Base-by-base conservation (phyloP, 2,329 filamentous ascomycete species). In the Alternaria arbusti region DNA sequence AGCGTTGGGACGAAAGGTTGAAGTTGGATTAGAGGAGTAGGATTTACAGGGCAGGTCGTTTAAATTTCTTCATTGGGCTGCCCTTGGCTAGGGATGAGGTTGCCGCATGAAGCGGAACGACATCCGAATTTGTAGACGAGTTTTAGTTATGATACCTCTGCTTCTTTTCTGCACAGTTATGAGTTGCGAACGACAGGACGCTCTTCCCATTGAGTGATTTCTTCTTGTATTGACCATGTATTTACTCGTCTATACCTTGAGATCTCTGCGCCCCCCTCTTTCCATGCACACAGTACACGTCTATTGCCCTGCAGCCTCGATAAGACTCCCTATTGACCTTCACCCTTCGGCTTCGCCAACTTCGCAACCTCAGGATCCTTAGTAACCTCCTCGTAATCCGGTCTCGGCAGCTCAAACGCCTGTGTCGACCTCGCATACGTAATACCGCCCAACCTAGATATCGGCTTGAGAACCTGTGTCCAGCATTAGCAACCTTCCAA, bases 391-490 rank as follows among this genome's bases (percentile, higher is more conserved):
- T 80, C 77, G 70, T 80, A 85, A 17, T 83, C 80, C 6, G 84
- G 89, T 44, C 91, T 84, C 6, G 86, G 87, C 23, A 97, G 80
- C 83, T 97, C 94, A 25, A 93, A 82, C 0, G 83, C 90, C 66
- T 94, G 89, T 0, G 86, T 89, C 0, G 87, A 83, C 46, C 94
- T 86, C 0, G 86, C 91, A 77, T 97, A 98, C 0, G 91, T 91
- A 71, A 97, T 96, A 2, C 95, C 95, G 25, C 95, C 95, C 23
- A 97, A 74, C 40, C 95, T 87, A 67, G 88, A 88, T 15, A 97
- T 86, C 0, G 95, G 93, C 65, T 88, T 88, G 59, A 97, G 81
- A 9, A 96, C 85, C 82, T 90, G 12, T 90, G 12, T 22, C n/a
- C 13, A 26, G 8, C 5, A 54, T 54, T 43, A 54, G 51, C 32